Evolutionary conservation across 1,284 basidiomycete genomes (phyloP).

Genomic region (Peniophora sp.): DNA sequence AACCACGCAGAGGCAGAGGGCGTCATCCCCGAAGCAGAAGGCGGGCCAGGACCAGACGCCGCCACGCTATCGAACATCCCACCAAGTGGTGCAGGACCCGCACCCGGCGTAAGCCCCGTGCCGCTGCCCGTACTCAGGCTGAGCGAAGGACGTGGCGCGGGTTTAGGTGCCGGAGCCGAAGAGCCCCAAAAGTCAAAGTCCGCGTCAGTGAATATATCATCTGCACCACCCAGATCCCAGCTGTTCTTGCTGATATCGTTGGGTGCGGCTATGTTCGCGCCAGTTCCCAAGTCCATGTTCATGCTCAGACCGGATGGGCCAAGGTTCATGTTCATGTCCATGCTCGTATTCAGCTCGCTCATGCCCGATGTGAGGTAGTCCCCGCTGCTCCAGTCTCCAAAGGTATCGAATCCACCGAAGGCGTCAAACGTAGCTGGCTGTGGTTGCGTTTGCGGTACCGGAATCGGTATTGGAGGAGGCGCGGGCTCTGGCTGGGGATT

Average conservation of each 20-base stretch:
- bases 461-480: not conserved
- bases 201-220: constrained; percentile 66
- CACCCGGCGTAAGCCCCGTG: constrained; percentile 16
- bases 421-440: constrained; percentile 22
- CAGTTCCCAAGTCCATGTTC: constrained; percentile 26
- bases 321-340: not conserved
- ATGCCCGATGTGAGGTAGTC: not conserved
- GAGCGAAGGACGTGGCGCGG: constrained; percentile 6
- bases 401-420: constrained; percentile 29
- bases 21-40: constrained; percentile 8
- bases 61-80: too few species aligned
- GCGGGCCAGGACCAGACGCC: constrained; percentile 19
- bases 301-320: constrained; percentile 18
- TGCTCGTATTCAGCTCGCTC: not conserved
- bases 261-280: constrained; percentile 12
- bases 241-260: constrained; percentile 21
- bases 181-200: constrained; percentile 73
- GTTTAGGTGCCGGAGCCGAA: constrained; percentile 26
- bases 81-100: constrained; percentile 1
- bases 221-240: constrained; percentile 19
- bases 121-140: constrained; percentile 4
- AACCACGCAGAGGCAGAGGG: not conserved
- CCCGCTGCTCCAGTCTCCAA: constrained; percentile 3
- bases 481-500: not conserved
- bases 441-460: not conserved